Conservation (phyloP, 345 rosid genomes). For the Populus deltoides region DNA sequence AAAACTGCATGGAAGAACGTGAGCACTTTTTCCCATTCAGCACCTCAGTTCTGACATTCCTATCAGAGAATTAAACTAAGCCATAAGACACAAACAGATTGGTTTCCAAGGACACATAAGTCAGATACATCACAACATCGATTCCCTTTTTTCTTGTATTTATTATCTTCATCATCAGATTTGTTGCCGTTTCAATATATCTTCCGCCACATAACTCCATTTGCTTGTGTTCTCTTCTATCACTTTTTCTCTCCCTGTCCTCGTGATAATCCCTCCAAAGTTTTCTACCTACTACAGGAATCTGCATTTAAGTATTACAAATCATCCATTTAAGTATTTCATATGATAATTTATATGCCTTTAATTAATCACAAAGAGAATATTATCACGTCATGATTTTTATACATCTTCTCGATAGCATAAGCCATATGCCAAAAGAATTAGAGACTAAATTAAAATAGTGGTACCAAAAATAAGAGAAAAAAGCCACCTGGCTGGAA, state of each 20-base stretch:
- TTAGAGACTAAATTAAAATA: neutral
- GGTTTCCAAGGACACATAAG: constrained; percentile 27
- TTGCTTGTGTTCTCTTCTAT: constrained; percentile 41
- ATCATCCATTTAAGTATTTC: constrained; percentile 37
- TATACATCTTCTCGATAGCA: constrained; percentile 1
- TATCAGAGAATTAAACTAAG: constrained; percentile 41
- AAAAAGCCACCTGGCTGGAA: neutral
- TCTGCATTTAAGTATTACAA: constrained; percentile 42
- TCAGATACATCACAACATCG: constrained; percentile 68
- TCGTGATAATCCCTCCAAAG: constrained; percentile 58
- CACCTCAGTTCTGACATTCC: constrained; percentile 61
- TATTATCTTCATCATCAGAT: constrained; percentile 38
- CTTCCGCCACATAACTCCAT: constrained; percentile 41
- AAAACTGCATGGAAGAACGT: constrained; percentile 34
- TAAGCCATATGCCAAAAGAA: constrained; percentile 13
- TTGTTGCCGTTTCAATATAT: constrained; percentile 13
- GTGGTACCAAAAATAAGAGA: neutral
- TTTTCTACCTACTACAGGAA: constrained; percentile 58
- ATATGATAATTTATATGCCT: constrained; percentile 7
- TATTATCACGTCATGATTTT: constrained; percentile 44
- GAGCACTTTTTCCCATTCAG: constrained; percentile 50
- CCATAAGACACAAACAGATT: constrained; percentile 24
- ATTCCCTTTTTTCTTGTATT: constrained; percentile 60
- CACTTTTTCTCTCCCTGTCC: constrained; percentile 23
- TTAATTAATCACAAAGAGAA: constrained; percentile 38